Evolutionary conservation across 768 basidiomycete species (phyloP), one percentile per base, ranked within the genome.

Genomic region (Galerina marginata): DNA sequence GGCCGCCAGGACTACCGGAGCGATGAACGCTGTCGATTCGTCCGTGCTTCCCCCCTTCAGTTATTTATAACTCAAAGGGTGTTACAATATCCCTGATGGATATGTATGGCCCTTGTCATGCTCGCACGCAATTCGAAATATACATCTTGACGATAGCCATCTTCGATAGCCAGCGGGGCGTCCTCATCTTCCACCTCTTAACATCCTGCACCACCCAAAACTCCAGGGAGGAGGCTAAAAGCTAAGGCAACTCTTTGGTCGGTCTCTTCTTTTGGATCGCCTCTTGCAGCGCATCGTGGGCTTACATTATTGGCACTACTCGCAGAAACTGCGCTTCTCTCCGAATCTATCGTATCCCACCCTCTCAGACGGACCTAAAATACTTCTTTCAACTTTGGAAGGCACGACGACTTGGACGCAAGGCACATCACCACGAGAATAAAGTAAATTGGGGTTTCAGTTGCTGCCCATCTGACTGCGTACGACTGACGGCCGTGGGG

Each of bases 111-210:
- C 20, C 47, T 43, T 43, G 39, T 23, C 14, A 54, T 23, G 16
- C 53, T 54, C 53, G 53, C 53, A 54, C 53, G 53, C 53, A 43
- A 23, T 42, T 54, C 37, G 14, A 44, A 54, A 54, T 54, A 54
- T 33, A 33, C 53, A 26, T 44, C 53, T 54, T 54, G 53, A 54
- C 53, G 40, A 33, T 44, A 54, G 40, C 53, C 53, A 54, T 39
- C 53, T 49, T 26, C 53, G 37, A 53, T 37, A 54, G 11, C 44
- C 53, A 42, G 20, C 40, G 23, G 47, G 25, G 14, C 47, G 12
- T 49, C 7, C 14, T 29, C 23, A 29, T 49, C 25, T 49, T 29
- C 26, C 6, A 11, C 11, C n/a, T 11, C n/a, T 5, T 15, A 16
- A 14, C 25, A 9, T 26, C n/a, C 9, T 26, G 23, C 47, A 26